These are phyloP conservation scores for Micractinium conductrix DNA, from an alignment of 139 green algal species.

Conservation along the genomic window DNA sequence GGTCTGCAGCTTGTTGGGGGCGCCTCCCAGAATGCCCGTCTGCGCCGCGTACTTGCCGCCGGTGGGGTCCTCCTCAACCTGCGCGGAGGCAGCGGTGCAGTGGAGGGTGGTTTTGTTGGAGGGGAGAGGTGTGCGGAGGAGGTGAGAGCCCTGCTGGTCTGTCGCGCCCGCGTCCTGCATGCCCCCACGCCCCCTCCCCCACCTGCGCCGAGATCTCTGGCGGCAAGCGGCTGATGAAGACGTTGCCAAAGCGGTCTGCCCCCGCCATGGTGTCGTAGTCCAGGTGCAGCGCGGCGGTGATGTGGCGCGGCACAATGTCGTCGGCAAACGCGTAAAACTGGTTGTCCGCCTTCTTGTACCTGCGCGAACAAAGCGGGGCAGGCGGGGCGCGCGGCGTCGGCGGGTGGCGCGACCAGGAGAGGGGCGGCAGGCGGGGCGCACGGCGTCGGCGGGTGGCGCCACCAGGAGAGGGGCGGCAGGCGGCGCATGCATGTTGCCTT, in stretches of 20 bases:
- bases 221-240: constrained; percentile 88
- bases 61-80: constrained; percentile 98
- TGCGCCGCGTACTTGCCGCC: constrained; percentile 85
- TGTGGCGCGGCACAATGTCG: constrained; percentile 84
- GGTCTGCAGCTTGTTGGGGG: constrained; percentile 90
- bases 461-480: too few species aligned
- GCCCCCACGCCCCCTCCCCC: background rate
- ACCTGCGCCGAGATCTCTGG: constrained; percentile 86
- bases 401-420: too few species aligned
- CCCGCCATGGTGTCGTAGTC: constrained; percentile 97
- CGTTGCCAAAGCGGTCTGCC: constrained; percentile 98
- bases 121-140: background rate
- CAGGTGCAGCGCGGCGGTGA: constrained; percentile 81
- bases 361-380: background rate
- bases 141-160: background rate
- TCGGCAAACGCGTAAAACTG: constrained; percentile 96
- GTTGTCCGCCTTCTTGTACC: constrained; percentile 91
- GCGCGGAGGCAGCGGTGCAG: background rate
- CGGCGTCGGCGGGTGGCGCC: too few species aligned
- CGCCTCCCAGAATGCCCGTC: constrained; percentile 80
- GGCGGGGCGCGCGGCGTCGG: too few species aligned
- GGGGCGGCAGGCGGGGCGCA: too few species aligned
- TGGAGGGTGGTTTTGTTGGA: background rate
- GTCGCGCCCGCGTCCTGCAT: background rate
- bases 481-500: too few species aligned